These are phyloP conservation scores for Vaccinium corymbosum DNA, from an alignment of 148 eudicot species.

Conservation along the genomic window DNA sequence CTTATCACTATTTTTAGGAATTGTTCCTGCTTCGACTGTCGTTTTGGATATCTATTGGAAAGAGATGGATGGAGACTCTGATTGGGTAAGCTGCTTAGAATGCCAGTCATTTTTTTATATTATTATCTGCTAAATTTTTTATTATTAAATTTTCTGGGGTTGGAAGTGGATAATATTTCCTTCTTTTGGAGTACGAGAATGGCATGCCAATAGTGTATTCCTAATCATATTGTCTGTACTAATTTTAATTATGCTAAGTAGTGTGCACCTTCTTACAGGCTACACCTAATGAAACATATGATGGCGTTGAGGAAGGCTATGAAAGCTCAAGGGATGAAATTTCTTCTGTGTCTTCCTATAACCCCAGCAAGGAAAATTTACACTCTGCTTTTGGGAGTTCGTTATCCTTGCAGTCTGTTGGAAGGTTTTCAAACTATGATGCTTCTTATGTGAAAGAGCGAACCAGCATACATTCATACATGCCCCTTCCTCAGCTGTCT, in stretches of 20 bases:
- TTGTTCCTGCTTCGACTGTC: slow-evolving; percentile 57
- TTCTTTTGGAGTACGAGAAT: neutral
- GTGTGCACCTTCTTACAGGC: slow-evolving; percentile 40
- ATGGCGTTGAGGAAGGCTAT: slow-evolving; percentile 83
- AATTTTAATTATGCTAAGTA: slow-evolving; percentile 10
- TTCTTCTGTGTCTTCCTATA: slow-evolving; percentile 85
- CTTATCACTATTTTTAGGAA: slow-evolving; percentile 41
- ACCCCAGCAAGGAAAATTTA: slow-evolving; percentile 60
- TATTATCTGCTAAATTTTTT: neutral
- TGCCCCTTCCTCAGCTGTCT: slow-evolving; percentile 44
- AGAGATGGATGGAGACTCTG: slow-evolving; percentile 81
- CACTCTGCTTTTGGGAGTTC: slow-evolving; percentile 77
- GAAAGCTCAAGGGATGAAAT: slow-evolving; percentile 88
- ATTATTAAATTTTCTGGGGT: neutral
- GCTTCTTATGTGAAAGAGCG: slow-evolving; percentile 59
- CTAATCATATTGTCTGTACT: neutral
- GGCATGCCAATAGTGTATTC: neutral
- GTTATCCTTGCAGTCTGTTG: slow-evolving; percentile 63
- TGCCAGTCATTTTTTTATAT: neutral
- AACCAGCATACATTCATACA: slow-evolving; percentile 37
- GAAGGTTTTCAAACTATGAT: slow-evolving; percentile 65
- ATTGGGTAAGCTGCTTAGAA: slow-evolving; percentile 68
- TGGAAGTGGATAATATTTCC: neutral
- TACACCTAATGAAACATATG: slow-evolving; percentile 70
- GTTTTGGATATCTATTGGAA: slow-evolving; percentile 80